A percentile compares a stretch with the other conserved stretches of the same genome.
These are phyloP conservation scores for Colletotrichum scovillei DNA, from an alignment of 2,329 filamentous ascomycete species.

Conservation along the genomic window DNA sequence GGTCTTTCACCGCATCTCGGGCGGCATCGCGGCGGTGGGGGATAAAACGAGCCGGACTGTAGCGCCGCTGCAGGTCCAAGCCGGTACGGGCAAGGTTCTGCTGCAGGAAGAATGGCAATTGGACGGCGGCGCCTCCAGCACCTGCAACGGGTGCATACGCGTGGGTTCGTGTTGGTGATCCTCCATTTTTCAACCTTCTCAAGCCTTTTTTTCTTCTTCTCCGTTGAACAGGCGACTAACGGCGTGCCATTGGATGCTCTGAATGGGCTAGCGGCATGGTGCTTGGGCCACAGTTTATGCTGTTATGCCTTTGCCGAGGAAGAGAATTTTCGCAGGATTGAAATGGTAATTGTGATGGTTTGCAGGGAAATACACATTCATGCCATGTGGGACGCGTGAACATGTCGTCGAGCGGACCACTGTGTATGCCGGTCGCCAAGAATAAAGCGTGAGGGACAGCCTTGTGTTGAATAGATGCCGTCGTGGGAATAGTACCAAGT, in stretches of 20 bases:
- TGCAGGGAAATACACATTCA: constrained; percentile 8
- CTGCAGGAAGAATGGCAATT: constrained; percentile 21
- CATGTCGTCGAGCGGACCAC: background rate
- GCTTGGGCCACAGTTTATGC: constrained; percentile 6
- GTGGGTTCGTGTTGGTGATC: constrained; percentile 23
- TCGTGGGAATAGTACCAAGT: background rate
- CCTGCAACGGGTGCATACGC: constrained; percentile 16
- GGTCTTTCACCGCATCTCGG: constrained; percentile 34
- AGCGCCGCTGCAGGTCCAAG: constrained; percentile 31
- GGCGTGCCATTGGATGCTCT: background rate
- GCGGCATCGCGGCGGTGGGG: constrained; percentile 28
- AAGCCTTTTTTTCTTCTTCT: background rate
- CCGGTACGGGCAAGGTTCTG: constrained; percentile 28
- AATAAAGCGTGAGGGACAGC: background rate
- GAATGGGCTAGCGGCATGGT: background rate
- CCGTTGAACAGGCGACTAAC: constrained; percentile 3
- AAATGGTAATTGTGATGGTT: background rate
- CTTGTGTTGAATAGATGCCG: background rate
- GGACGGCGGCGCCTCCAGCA: constrained; percentile 21
- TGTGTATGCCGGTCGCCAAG: background rate
- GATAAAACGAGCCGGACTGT: constrained; percentile 22
- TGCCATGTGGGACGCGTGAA: constrained; percentile 6
- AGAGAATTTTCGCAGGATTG: constrained; percentile 3
- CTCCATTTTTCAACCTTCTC: constrained; percentile 9
- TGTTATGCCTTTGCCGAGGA: background rate